Evolutionary conservation across 768 basidiomycete genomes (phyloP), one percentile per base, ranked within the genome.

Genomic region (Coprinellus micaceus): DNA sequence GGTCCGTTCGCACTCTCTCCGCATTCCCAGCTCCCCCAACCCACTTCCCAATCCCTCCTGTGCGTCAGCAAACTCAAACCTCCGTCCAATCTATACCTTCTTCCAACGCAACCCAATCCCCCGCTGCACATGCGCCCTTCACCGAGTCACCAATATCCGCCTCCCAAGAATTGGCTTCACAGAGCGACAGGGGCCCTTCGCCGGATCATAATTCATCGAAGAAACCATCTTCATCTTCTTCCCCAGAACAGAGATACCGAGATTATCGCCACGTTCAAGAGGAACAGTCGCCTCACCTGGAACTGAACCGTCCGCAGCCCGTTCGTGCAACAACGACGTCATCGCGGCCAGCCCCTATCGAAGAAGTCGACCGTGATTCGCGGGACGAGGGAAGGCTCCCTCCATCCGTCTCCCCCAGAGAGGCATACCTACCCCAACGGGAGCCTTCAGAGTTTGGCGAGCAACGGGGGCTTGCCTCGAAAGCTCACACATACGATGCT

Each of bases 11-110:
- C 19, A 85, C 87, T 1, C 72, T 91, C 22, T 87, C 85, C 29
- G 85, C 83, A 0, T 91, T 91, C 67, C 89, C 89, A 22, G 69
- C 78, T 0, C 89, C 89, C 15, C 89, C 89, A 0, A 82, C 81
- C 0, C 87, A 89, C 66, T 82, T 86, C 56, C 88, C 88, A 12
- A 69, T 85, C 13, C 88, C 85, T 33, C 78, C 81, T 26, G 70
- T 66, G 19, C 67, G 68, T 50, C 58, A 61, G 44, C 60, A 62
- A 45, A 64, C 62, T 21, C 63, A 64, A 47, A 52, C 60, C 12
- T 39, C 55, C 29, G 37, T 25, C 30, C 55, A 57, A 21, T 57
- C 56, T 10, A 45, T 45, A 17, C n/a, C n/a, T n/a, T 26, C 40
- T 2, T 41, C 37, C n/a, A 51, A 36, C 29, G 33, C 41, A 40